phyloP scores from a whole-genome alignment of 108 stramenopile species.

The Cyclotella cryptica region DNA sequence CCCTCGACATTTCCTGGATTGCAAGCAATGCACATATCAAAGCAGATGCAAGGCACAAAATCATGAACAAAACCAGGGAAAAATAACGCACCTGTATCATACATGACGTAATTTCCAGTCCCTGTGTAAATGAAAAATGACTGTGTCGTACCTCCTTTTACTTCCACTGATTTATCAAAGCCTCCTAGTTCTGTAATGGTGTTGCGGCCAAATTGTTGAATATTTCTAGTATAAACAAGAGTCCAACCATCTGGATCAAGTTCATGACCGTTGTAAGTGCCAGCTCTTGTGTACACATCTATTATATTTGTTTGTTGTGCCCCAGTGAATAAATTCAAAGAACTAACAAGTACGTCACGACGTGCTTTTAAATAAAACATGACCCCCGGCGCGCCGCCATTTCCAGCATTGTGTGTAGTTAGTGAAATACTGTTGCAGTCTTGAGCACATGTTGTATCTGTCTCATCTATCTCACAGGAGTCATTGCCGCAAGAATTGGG shows the following conservation, averaged over 20 bases:
- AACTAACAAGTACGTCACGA: constrained; percentile 6
- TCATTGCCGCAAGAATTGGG: constrained; percentile 8
- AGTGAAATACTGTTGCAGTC: background rate
- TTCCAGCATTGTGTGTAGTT: background rate
- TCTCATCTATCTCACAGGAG: background rate
- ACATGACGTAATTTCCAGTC: background rate
- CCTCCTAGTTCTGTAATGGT: background rate
- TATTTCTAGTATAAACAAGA: background rate
- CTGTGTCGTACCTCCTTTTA: background rate
- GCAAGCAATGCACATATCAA: too few species aligned
- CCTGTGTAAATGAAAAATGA: constrained; percentile 11
- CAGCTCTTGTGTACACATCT: constrained; percentile 7
- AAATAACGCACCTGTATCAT: background rate
- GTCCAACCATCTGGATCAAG: constrained; percentile 1
- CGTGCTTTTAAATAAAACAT: constrained; percentile 13
- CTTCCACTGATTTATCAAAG: background rate
- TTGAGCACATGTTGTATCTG: background rate
- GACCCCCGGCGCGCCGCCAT: constrained; percentile 1
- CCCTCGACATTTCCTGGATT: background rate
- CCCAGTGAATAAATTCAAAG: background rate
- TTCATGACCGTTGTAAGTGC: constrained; percentile 4
- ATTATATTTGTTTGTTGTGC: background rate
- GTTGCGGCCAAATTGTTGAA: background rate
- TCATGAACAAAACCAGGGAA: background rate
- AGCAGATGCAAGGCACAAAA: too few species aligned